phyloP scores from a whole-genome alignment of 805 yeast species.

The Helenozyma rhizophorensis region DNA sequence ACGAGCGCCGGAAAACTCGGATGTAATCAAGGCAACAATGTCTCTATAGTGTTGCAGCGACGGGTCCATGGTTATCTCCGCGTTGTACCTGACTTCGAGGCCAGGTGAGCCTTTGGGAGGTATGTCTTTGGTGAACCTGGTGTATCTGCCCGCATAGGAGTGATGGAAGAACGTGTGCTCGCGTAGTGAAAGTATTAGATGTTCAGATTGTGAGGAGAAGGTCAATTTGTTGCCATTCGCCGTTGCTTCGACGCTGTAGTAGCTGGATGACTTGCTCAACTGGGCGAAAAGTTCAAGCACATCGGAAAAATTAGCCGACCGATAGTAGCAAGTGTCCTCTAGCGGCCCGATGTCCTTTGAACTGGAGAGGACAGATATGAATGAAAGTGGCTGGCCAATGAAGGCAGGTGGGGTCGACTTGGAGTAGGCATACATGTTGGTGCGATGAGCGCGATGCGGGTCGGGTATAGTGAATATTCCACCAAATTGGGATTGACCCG shows the following conservation, averaged over 20 bases:
- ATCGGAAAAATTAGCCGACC: no score
- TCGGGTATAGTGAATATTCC: no score
- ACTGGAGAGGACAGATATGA: no score
- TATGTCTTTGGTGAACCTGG: slow-evolving; percentile 6
- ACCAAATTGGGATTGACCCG: no score
- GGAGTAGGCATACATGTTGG: no score
- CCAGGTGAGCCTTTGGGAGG: slow-evolving; percentile 12
- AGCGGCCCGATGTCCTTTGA: no score
- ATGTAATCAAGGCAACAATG: slow-evolving; percentile 4
- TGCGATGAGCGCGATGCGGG: no score
- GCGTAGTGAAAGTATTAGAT: slow-evolving; percentile 2
- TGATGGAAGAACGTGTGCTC: slow-evolving; percentile 11
- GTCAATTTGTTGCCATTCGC: slow-evolving; percentile 4
- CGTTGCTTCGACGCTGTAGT: slow-evolving; percentile 2
- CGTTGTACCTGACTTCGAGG: slow-evolving; percentile 1
- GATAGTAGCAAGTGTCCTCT: no score
- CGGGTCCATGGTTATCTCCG: background rate
- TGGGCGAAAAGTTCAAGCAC: slow-evolving; percentile 2
- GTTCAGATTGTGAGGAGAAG: slow-evolving; percentile 3
- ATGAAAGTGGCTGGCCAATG: no score
- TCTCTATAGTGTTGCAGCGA: slow-evolving; percentile 7
- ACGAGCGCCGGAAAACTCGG: slow-evolving; percentile 10
- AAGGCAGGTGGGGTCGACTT: no score
- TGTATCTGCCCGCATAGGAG: slow-evolving; percentile 11
- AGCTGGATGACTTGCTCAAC: background rate